These are phyloP conservation scores for Xylaria arbuscula DNA, from an alignment of 2,329 filamentous ascomycete species.

Conservation along the genomic window DNA sequence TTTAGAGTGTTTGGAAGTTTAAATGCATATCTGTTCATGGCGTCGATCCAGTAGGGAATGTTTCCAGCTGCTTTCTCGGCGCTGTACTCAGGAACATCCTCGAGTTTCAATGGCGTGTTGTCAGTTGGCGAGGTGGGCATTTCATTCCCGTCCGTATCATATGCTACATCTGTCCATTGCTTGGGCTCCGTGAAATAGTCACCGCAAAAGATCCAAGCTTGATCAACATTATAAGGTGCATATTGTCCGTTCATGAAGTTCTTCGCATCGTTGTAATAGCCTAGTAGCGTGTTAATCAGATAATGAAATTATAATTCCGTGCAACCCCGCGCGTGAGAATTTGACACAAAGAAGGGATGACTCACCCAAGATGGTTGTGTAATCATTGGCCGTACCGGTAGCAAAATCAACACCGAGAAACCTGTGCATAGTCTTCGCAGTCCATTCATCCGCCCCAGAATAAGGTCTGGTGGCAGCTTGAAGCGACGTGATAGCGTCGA, in stretches of 20 bases:
- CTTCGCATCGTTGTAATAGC: too few relatives aligned
- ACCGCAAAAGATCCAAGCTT: constrained; percentile 21
- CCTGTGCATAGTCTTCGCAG: constrained; percentile 11
- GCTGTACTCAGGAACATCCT: not conserved
- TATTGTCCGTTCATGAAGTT: too few relatives aligned
- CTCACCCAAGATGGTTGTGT: too few relatives aligned
- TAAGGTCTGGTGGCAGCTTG: not conserved
- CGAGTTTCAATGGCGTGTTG: not conserved
- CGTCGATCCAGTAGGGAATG: constrained; percentile 5
- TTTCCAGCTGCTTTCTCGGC: not conserved
- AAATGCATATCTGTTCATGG: constrained; percentile 13
- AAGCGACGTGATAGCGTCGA: not conserved
- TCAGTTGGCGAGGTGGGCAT: not conserved
- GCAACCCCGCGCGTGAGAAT: not conserved
- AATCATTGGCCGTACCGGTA: not conserved
- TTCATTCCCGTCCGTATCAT: not conserved
- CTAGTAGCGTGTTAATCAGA: too few relatives aligned
- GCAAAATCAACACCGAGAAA: constrained; percentile 13
- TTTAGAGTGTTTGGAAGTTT: not conserved
- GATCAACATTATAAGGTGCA: not conserved
- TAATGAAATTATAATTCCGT: too few relatives aligned
- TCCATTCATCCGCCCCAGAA: not conserved
- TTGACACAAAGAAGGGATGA: too few relatives aligned
- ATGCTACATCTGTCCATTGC: constrained; percentile 13
- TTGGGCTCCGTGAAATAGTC: constrained; percentile 14